A percentile compares a stretch with the other conserved stretches of the same genome.
Evolutionary conservation across 1,284 basidiomycete genomes (phyloP).

Genomic region (Ustilago nuda): DNA sequence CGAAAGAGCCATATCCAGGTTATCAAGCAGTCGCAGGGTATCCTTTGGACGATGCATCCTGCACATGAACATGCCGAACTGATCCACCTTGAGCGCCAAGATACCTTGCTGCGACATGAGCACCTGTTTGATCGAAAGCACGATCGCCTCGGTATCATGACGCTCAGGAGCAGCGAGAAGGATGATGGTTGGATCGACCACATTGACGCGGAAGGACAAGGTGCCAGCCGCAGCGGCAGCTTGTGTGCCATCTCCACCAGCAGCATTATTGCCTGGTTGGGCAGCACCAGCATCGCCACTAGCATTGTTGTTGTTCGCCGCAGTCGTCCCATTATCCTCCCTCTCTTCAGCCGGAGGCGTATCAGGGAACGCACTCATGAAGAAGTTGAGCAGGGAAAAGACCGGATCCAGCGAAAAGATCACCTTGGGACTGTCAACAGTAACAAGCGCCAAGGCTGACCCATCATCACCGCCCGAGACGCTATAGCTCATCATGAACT

Average conservation of each 20-base stretch:
- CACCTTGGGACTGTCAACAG: constrained; percentile 91
- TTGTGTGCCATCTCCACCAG: not conserved
- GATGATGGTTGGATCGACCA: constrained; percentile 90
- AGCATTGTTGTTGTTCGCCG: constrained; percentile 7
- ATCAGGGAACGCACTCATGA: constrained; percentile 75
- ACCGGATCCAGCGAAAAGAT: constrained; percentile 94
- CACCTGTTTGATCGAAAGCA: constrained; percentile 84
- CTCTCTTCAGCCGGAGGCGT: constrained; percentile 10
- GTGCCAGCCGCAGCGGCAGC: constrained; percentile 31
- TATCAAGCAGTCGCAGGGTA: constrained; percentile 90
- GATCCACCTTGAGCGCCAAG: constrained; percentile 82
- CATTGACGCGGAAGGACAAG: constrained; percentile 81
- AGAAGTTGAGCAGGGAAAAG: constrained; percentile 87
- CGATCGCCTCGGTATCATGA: constrained; percentile 85
- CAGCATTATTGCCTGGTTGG: constrained; percentile 7
- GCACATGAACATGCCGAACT: constrained; percentile 92
- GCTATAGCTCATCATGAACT: constrained; percentile 93
- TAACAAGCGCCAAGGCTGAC: constrained; percentile 81
- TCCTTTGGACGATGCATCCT: constrained; percentile 86
- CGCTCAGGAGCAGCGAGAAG: constrained; percentile 88
- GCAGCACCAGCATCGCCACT: constrained; percentile 1
- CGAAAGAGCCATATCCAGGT: constrained; percentile 87
- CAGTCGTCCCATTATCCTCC: constrained; percentile 7
- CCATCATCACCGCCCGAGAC: constrained; percentile 75
- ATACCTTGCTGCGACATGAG: constrained; percentile 93